Evolutionary conservation across 164 flowering plant species (phyloP).

Genomic region (Vitis rupestris): DNA sequence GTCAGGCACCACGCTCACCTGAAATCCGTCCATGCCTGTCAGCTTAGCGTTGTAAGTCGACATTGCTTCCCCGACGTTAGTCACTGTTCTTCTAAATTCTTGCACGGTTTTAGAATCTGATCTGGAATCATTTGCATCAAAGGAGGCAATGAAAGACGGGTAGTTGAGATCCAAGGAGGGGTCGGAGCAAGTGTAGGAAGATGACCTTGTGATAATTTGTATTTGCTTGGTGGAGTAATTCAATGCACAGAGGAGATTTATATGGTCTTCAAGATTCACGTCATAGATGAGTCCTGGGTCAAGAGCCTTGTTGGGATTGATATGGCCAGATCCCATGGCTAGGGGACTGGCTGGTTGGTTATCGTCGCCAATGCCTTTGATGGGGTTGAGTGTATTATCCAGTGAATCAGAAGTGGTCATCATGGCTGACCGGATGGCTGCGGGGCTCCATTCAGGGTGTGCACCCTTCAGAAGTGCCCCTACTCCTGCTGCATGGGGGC

Average conservation of each 20-base stretch:
- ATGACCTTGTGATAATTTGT: constrained; percentile 31
- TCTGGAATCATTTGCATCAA: constrained; percentile 24
- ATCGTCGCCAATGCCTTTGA: constrained; percentile 28
- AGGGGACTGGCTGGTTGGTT: constrained; percentile 44
- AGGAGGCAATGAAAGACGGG: constrained; percentile 64
- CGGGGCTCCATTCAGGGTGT: constrained; percentile 74
- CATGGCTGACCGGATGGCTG: constrained; percentile 71
- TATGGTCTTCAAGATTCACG: constrained; percentile 35
- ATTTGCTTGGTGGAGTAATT: constrained; percentile 50
- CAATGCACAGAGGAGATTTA: constrained; percentile 52
- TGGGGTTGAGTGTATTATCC: constrained; percentile 45
- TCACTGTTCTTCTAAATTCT: constrained; percentile 53
- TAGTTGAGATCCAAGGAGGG: constrained; percentile 60
- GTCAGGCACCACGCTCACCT: constrained; percentile 46
- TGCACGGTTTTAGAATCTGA: constrained; percentile 7
- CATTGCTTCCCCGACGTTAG: constrained; percentile 48
- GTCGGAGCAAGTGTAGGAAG: constrained; percentile 28
- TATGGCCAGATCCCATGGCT: constrained; percentile 69
- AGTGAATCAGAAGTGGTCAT: constrained; percentile 54
- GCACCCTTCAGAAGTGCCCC: constrained; percentile 57
- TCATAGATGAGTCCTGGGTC: constrained; percentile 74
- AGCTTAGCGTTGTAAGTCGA: constrained; percentile 42
- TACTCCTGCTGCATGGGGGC: constrained; percentile 68
- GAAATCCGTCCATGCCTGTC: constrained; percentile 36
- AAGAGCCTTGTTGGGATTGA: constrained; percentile 65